A percentile compares a stretch with the other conserved stretches of the same genome.
phyloP scores from a whole-genome alignment of 2,329 filamentous ascomycete species.

The Chaetoscypha palmicola region DNA sequence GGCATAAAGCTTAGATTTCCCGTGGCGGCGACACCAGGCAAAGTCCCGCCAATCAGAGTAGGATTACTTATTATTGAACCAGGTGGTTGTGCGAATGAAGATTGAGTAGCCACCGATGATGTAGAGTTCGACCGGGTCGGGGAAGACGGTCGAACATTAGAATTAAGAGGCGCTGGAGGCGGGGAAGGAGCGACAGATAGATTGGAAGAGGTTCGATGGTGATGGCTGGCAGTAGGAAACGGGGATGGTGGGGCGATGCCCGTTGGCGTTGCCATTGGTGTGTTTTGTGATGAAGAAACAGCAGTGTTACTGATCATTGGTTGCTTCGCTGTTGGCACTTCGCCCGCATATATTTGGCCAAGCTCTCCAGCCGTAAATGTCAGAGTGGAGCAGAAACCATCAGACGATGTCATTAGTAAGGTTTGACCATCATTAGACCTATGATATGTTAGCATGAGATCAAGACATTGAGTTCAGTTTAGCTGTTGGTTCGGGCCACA shows the following conservation, averaged over 20 bases:
- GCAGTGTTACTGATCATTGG: conserved; percentile 32
- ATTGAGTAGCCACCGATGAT: conserved; percentile 68
- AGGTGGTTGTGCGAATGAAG: conserved; percentile 37
- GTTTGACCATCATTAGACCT: conserved; percentile 72
- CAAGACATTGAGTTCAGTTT: too few species aligned
- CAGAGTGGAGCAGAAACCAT: conserved; percentile 92
- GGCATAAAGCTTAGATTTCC: conserved; percentile 52
- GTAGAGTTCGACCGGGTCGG: conserved; percentile 81
- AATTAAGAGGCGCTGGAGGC: conserved; percentile 50
- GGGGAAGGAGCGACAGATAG: conserved; percentile 52
- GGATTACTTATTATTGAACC: conserved; percentile 63
- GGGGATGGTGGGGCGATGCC: conserved; percentile 57
- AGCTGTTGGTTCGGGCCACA: conserved; percentile 4
- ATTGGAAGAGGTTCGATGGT: conserved; percentile 52
- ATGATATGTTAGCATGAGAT: too few species aligned
- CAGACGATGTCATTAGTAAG: conserved; percentile 91
- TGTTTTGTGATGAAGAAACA: conserved; percentile 52
- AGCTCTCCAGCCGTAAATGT: conserved; percentile 80
- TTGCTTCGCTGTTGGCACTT: conserved; percentile 46
- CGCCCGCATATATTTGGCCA: conserved; percentile 70
- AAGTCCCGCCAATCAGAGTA: conserved; percentile 66
- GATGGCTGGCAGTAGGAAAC: conserved; percentile 35
- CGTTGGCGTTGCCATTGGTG: conserved; percentile 65
- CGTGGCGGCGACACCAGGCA: conserved; percentile 72
- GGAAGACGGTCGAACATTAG: conserved; percentile 56